Conservation (phyloP, 192 early-diverging fungal species). For the Chytriomyces confervae region DNA sequence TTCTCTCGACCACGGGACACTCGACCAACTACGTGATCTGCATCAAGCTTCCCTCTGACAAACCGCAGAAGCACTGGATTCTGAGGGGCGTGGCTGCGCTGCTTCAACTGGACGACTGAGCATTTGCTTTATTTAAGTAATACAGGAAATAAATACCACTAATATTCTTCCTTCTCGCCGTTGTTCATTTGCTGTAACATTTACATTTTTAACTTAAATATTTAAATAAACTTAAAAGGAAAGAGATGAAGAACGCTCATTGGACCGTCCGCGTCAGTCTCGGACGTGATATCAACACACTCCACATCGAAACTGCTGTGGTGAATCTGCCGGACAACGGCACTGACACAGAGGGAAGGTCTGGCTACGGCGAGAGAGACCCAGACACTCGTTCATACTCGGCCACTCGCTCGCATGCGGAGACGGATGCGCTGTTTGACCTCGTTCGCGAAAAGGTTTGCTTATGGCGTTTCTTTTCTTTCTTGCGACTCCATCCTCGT, state of each 20-base stretch:
- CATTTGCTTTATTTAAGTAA: not conserved
- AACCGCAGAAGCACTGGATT: conserved; percentile 64
- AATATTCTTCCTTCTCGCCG: no score
- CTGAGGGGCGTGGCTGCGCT: conserved; percentile 63
- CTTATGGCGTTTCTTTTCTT: not conserved
- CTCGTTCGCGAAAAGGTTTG: not conserved
- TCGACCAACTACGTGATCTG: conserved; percentile 70
- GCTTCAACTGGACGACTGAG: conserved; percentile 52
- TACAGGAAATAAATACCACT: not conserved
- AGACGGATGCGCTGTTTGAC: not conserved
- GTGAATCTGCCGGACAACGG: no score
- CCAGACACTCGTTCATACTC: not conserved
- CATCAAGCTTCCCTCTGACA: conserved; percentile 59
- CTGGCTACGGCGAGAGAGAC: no score
- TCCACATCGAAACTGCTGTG: no score
- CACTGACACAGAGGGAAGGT: no score
- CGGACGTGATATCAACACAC: no score
- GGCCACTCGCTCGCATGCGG: not conserved
- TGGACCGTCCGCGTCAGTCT: no score
- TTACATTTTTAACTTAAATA: no score
- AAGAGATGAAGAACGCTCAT: no score
- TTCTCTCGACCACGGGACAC: conserved; percentile 68
- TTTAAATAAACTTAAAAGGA: no score
- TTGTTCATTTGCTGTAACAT: no score
- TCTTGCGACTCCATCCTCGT: not conserved